Evolutionary conservation across 2,329 filamentous ascomycete genomes (phyloP).

Genomic region (Ophiostoma sp.): DNA sequence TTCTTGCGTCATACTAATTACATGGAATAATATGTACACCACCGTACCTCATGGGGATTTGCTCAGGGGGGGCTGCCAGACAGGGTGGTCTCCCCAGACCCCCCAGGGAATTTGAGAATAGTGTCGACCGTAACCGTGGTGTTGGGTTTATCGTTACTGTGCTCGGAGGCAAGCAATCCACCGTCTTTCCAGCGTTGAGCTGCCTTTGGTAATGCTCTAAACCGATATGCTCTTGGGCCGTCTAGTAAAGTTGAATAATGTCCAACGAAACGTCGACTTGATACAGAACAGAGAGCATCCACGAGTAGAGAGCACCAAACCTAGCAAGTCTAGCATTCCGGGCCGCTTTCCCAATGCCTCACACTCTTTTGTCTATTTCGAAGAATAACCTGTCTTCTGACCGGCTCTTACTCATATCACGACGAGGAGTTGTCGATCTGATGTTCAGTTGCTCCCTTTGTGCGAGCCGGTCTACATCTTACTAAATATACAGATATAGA

Average conservation of each 20-base stretch:
- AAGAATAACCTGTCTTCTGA: not conserved
- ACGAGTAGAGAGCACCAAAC: no score
- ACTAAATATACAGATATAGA: no score
- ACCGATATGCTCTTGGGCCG: no score
- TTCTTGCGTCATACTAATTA: no score
- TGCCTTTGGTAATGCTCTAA: no score
- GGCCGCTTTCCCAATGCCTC: conserved; percentile 3
- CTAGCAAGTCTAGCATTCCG: not conserved
- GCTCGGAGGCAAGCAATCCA: no score
- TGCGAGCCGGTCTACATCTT: not conserved
- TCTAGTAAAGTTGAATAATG: no score
- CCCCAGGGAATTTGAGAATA: not conserved
- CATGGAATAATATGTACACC: no score
- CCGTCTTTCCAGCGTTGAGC: no score
- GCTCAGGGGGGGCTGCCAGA: not conserved
- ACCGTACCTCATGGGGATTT: not conserved
- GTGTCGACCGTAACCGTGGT: conserved; percentile 5
- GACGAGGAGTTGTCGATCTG: not conserved
- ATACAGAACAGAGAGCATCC: not conserved
- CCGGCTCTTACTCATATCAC: not conserved
- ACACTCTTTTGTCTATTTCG: not conserved
- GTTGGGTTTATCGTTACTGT: not conserved
- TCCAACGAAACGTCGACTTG: not conserved
- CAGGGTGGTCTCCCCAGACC: not conserved
- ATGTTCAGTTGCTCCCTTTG: not conserved